Evolutionary conservation across 352 stramenopile genomes (phyloP), one percentile per base, ranked within the genome.

Genomic region (Phytophthora gonapodyides): DNA sequence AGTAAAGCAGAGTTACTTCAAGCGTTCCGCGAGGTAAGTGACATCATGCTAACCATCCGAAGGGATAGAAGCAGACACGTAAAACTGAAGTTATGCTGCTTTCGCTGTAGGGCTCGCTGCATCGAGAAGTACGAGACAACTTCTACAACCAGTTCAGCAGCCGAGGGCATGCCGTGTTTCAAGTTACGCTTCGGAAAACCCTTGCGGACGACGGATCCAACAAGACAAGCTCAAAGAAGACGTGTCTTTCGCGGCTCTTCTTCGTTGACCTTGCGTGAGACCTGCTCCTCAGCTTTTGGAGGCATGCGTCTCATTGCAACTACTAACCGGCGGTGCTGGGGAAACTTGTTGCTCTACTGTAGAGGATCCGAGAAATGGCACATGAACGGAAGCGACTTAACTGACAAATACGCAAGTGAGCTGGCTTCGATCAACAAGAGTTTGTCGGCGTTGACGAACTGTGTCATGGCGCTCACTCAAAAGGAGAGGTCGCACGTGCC

Each of bases 321-420:
- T 49, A 51, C 36, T 66, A 38, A 62, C 33, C 55, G 15, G 42
- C 16, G 33, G 15, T 46, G 1, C 41, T 31, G 16, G 51, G 27
- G 33, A 27, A n/a, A n/a, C 41, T 16, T 11, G 24, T 44, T 45
- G 11, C 51, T 27, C 24, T 27, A 27, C 8, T 64, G 30, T 35
- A 91, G 79, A 37, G 81, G 79, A 16, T 89, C 79, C 3, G 81
- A 90, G 61, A 88, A 89, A 45, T 88, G 80, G 82, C 78, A 87
- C 30, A 64, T 83, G 12, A 71, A 72, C 16, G 81, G 78, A 4
- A 83, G 75, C 42, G 75, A 84, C 1, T 36, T 87, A 16, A 79
- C 51, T 15, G 76, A 87, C 52, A 88, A 81, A 64, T 88, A 89
- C 53, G 79, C 80, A 11, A 73, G 67, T 30, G 82, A 93, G 44